phyloP scores from a whole-genome alignment of 1,284 basidiomycete genomes.

The Heliocybe sulcata region DNA sequence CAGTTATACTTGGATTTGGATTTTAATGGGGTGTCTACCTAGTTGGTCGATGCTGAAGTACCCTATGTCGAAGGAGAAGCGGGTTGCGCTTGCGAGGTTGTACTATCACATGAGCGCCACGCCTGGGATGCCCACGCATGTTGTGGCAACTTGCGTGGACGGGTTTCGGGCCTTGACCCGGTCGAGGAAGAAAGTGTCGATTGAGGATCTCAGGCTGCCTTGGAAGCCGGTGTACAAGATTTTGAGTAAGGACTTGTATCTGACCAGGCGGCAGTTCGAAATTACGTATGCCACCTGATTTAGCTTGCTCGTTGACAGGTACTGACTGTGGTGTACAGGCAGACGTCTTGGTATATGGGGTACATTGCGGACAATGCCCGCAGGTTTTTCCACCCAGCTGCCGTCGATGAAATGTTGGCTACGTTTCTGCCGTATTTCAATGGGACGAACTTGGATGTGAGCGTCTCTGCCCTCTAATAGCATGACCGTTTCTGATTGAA shows the following conservation, averaged over 20 bases:
- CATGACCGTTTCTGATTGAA: conserved; percentile 1
- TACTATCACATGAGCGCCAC: conserved; percentile 66
- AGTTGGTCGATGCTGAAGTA: conserved; percentile 84
- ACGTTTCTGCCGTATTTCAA: conserved; percentile 75
- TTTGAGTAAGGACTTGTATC: conserved; percentile 76
- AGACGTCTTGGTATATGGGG: conserved; percentile 78
- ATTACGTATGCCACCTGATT: conserved; percentile 44
- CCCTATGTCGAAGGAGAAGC: conserved; percentile 75
- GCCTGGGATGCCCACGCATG: conserved; percentile 54
- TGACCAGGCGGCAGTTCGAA: conserved; percentile 78
- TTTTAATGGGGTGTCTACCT: conserved; percentile 11
- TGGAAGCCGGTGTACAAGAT: conserved; percentile 86
- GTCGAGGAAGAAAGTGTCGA: conserved; percentile 70
- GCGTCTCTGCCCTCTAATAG: conserved; percentile 17
- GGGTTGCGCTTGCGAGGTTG: conserved; percentile 72
- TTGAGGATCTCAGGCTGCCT: conserved; percentile 80
- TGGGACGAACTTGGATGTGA: conserved; percentile 66
- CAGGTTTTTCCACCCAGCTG: conserved; percentile 87
- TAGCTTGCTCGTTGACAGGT: conserved; percentile 8
- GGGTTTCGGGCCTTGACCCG: conserved; percentile 46
- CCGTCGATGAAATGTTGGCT: conserved; percentile 86
- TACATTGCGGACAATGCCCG: conserved; percentile 79
- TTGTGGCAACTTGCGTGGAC: conserved; percentile 54
- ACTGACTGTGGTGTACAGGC: conserved; percentile 32
- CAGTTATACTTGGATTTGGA: conserved; percentile 7